These are phyloP conservation scores for Candida labiduridarum DNA, from an alignment of 1,139 yeast species.

Conservation along the genomic window DNA sequence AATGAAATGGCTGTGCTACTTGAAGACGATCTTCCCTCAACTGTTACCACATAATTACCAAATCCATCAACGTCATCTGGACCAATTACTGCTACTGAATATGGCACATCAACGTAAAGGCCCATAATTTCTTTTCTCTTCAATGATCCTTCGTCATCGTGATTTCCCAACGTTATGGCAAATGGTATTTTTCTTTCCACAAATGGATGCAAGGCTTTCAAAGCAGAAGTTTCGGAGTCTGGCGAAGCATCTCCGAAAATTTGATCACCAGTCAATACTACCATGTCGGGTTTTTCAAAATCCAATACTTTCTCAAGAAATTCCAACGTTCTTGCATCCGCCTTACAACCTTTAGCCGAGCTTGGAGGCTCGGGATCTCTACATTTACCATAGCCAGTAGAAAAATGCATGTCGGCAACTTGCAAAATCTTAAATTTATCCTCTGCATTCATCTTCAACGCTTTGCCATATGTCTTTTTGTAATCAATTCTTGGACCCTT, in stretches of 20 bases:
- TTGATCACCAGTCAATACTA: conserved; percentile 87
- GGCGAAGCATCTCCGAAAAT: conserved; percentile 69
- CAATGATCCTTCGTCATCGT: conserved; percentile 79
- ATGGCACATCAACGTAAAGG: conserved; percentile 61
- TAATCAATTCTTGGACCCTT: conserved; percentile 27
- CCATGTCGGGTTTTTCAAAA: conserved; percentile 75
- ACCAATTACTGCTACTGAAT: conserved; percentile 61
- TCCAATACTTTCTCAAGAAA: conserved; percentile 70
- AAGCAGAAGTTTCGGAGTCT: conserved; percentile 76
- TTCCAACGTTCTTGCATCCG: conserved; percentile 68
- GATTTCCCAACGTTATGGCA: conserved; percentile 64
- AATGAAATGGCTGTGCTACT: conserved; percentile 54
- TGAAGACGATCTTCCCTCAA: conserved; percentile 42
- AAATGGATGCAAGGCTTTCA: conserved; percentile 77
- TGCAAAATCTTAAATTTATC: conserved; percentile 76
- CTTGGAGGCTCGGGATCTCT: conserved; percentile 64
- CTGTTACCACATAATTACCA: conserved; percentile 71
- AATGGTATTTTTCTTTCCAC: conserved; percentile 70
- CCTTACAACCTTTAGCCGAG: conserved; percentile 54
- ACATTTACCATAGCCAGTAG: conserved; percentile 77
- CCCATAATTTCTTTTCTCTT: conserved; percentile 61
- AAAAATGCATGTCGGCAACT: conserved; percentile 83
- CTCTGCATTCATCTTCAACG: conserved; percentile 30
- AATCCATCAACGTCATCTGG: conserved; percentile 71
- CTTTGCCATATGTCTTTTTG: conserved; percentile 20